phyloP scores from a whole-genome alignment of 306 rosid genomes.

The Prunus armeniaca region DNA sequence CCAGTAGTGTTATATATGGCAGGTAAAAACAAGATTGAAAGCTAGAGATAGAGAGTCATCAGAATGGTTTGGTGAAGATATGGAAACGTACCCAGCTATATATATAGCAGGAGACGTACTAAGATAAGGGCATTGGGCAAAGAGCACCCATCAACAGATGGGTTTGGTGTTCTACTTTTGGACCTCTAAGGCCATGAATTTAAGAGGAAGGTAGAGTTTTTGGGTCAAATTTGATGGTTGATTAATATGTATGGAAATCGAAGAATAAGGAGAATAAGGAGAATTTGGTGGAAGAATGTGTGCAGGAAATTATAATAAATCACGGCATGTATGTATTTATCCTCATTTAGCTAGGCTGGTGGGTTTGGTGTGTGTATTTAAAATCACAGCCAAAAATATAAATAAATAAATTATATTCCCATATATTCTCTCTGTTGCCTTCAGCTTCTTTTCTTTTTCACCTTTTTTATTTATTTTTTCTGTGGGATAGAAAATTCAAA shows the following conservation, averaged over 20 bases:
- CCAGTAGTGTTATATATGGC: too few species aligned
- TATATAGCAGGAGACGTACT: neutral
- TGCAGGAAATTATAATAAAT: neutral
- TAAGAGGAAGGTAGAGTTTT: neutral
- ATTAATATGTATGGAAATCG: neutral
- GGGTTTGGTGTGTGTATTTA: neutral
- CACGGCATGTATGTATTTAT: too few species aligned
- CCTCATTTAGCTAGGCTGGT: neutral
- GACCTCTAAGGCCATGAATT: neutral
- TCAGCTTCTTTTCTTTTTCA: neutral
- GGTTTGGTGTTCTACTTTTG: neutral
- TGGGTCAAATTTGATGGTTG: neutral
- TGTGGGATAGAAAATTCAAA: neutral
- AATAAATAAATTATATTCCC: neutral
- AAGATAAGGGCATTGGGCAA: too few species aligned
- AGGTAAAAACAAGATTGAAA: neutral
- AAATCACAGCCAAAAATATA: neutral
- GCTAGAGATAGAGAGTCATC: neutral
- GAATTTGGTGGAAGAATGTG: neutral
- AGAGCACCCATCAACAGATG: neutral
- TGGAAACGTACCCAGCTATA: neutral
- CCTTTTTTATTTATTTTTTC: neutral
- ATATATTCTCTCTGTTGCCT: neutral
- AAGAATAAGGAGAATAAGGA: neutral
- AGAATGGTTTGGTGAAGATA: neutral